Evolutionary conservation across 2,329 filamentous ascomycete genomes (phyloP).

Genomic region (Cytospora schulzeri): DNA sequence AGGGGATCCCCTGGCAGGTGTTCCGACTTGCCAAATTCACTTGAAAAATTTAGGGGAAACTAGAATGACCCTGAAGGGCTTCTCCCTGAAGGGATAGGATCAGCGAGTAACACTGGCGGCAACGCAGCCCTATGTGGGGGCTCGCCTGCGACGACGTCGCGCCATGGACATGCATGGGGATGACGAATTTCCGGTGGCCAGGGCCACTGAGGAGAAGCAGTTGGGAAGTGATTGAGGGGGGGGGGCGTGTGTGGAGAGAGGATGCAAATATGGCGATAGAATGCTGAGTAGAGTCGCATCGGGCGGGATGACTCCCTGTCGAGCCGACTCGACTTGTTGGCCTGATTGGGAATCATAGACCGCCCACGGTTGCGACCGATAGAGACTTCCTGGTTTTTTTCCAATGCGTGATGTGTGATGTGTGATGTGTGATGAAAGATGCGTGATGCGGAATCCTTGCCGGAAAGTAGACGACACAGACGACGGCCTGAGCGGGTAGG

Average conservation of each 20-base stretch:
- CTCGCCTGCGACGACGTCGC: background rate
- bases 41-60: background rate
- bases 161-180: background rate
- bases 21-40: background rate
- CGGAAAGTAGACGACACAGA: background rate
- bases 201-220: background rate
- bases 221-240: background rate
- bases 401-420: background rate
- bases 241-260: background rate
- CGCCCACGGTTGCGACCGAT: constrained; percentile 6
- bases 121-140: background rate
- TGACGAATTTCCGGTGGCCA: background rate
- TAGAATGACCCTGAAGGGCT: background rate
- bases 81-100: background rate
- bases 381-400: background rate
- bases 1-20: background rate
- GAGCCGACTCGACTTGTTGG: background rate
- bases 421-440: background rate
- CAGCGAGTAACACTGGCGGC: background rate
- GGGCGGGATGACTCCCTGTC: background rate
- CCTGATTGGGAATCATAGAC: constrained; percentile 10
- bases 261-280: background rate
- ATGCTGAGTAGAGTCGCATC: constrained; percentile 1
- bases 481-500: background rate
- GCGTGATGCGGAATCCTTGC: background rate